These are phyloP conservation scores for Claviceps cyperi DNA, from an alignment of 2,329 filamentous ascomycete species.

Conservation along the genomic window DNA sequence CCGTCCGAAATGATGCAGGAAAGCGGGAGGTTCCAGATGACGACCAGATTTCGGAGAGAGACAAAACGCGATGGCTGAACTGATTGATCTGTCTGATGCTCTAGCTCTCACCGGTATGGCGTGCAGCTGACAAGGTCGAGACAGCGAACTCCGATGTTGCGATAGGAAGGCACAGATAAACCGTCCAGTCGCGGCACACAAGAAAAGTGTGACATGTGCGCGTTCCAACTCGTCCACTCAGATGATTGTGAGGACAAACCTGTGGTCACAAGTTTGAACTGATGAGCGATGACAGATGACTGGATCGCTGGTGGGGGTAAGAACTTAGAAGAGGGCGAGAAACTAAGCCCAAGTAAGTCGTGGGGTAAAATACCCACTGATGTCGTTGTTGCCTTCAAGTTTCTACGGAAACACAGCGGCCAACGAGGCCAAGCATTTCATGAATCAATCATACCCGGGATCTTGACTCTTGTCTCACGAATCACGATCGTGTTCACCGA, in stretches of 20 bases:
- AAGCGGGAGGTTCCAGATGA: slow-evolving; percentile 2
- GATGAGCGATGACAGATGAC: slow-evolving; percentile 4
- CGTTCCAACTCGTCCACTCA: background rate
- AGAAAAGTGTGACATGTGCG: slow-evolving; percentile 6
- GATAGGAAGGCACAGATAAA: slow-evolving; percentile 1
- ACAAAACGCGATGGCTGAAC: background rate
- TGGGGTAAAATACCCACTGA: background rate
- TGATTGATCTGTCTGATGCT: background rate
- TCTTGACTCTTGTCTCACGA: background rate
- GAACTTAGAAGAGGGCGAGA: background rate
- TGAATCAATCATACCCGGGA: background rate
- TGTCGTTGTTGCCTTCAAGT: background rate
- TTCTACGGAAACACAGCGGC: background rate
- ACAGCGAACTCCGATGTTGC: background rate
- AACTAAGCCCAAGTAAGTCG: slow-evolving; percentile 2
- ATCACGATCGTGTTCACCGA: background rate
- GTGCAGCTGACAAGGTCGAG: slow-evolving; percentile 5
- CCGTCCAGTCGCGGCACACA: slow-evolving; percentile 2
- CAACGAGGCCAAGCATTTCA: background rate
- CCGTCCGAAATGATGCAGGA: background rate
- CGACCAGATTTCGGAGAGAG: background rate
- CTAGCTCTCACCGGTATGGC: background rate
- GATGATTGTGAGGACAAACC: background rate
- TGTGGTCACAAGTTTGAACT: background rate
- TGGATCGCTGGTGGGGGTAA: slow-evolving; percentile 2